A percentile compares a stretch with the other conserved stretches of the same genome.
phyloP scores from a whole-genome alignment of 106 monocot genomes.

The Dendrobium officinale region DNA sequence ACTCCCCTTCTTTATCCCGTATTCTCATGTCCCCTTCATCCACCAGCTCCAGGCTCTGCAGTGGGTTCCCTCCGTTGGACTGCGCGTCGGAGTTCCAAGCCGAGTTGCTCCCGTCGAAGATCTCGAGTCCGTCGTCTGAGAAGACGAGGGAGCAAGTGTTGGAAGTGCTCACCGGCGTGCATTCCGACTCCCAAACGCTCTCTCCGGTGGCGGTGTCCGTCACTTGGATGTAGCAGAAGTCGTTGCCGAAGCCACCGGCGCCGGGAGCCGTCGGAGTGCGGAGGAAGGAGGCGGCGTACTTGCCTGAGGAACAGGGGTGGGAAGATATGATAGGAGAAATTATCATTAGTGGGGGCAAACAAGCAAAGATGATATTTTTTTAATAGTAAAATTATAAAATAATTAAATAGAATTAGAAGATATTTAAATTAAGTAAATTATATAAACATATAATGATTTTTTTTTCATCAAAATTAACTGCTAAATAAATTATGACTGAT shows the following conservation, averaged over 20 bases:
- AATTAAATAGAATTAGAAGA: too few species aligned
- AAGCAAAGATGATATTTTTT: too few species aligned
- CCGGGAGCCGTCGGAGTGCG: constrained; percentile 25
- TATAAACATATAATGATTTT: too few species aligned
- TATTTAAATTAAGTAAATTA: too few species aligned
- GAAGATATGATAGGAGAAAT: too few species aligned
- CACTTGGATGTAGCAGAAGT: constrained; percentile 56
- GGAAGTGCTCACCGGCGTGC: constrained; percentile 40
- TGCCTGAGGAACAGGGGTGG: constrained; percentile 4
- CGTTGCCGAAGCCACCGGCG: constrained; percentile 44
- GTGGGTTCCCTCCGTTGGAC: constrained; percentile 5
- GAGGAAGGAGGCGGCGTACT: constrained; percentile 48
- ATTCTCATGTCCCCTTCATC: constrained; percentile 55
- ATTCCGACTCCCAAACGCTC: constrained; percentile 51
- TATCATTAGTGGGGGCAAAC: too few species aligned
- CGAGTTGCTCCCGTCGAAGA: constrained; percentile 43
- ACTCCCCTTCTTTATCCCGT: constrained; percentile 33
- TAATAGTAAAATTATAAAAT: too few species aligned
- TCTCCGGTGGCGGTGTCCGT: constrained; percentile 11
- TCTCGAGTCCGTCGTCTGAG: constrained; percentile 34
- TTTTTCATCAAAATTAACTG: too few species aligned
- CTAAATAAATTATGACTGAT: too few species aligned
- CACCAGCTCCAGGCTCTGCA: constrained; percentile 40
- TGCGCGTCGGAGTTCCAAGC: constrained; percentile 32
- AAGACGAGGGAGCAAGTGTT: constrained; percentile 43